Evolutionary conservation across 75 land plant genomes (phyloP), one percentile per base, ranked within the genome.

Genomic region (Cupressus sempervirens): DNA sequence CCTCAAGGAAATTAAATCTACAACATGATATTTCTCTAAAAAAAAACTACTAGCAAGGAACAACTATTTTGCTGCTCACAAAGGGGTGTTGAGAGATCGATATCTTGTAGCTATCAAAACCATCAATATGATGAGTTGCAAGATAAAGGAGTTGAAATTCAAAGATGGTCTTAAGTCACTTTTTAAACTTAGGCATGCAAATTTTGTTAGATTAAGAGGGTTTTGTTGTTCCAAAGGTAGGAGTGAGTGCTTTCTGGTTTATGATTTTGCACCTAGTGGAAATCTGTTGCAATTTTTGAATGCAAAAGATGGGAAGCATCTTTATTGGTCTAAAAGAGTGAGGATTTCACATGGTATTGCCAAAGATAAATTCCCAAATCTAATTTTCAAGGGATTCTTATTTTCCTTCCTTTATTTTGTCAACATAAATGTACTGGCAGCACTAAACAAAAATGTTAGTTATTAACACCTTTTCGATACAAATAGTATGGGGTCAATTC

Each of bases 21-120:
- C 99, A 8, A 95, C 99, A 11, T 95, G 94, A 82, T 90, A 91
- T 88, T 95, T 97, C 87, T 94, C 95, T 7, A 93, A 93, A 53
- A 88, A 87, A 86, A 53, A 93, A 4, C 5, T 45, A 2, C 2
- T 38, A 38, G 40, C 2, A 38, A 38, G 40, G 40, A 38, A 38
- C 40, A 38, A 2, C 40, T 38, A 38, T 38, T 38, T 2, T 38
- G 40, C 40, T 38, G 40, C 40, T 38, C 2, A 38, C 1, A 38
- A 38, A 38, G 40, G 40, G 40, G 2, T 2, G 46, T 45, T 45
- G 46, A 45, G 46, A 45, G 7, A 45, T 45, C 0, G 7, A 45
- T 45, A 3, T 45, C 7, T 45, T 45, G 46, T 45, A 45, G 46
- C 46, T 45, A 45, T 45, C 46, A 2, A 45, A 45, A 5, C 46